Percentiles rank a stretch among this genome's conserved stretches.
These are phyloP conservation scores for Lolium multiflorum DNA, from an alignment of 176 grass and related monocot genomes.

Conservation along the genomic window DNA sequence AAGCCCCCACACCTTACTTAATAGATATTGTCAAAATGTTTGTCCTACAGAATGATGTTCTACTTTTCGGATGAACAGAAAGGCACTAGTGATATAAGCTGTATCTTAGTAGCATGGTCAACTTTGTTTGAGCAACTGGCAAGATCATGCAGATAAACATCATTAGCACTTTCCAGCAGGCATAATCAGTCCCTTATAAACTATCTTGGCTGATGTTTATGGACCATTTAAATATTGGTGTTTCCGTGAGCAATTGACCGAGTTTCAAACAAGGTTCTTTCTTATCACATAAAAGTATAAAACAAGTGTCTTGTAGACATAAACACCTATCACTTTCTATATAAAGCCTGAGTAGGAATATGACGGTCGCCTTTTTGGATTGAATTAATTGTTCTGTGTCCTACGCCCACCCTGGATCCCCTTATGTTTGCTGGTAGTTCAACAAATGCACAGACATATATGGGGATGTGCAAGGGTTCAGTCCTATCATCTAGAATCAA, in stretches of 20 bases:
- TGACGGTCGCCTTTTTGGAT: conserved; percentile 24
- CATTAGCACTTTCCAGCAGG: conserved; percentile 47
- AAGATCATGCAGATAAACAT: conserved; percentile 43
- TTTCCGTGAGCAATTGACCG: neutral
- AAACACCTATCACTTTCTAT: conserved; percentile 51
- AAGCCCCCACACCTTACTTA: neutral
- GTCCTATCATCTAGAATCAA: conserved; percentile 40
- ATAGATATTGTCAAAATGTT: neutral
- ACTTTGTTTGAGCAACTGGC: conserved; percentile 23
- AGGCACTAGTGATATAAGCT: conserved; percentile 16
- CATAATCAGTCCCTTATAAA: conserved; percentile 37
- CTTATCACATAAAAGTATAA: conserved; percentile 12
- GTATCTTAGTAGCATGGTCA: neutral
- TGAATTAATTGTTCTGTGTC: conserved; percentile 45
- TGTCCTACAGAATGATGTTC: conserved; percentile 28
- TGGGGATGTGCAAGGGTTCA: conserved; percentile 32
- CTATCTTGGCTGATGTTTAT: conserved; percentile 23
- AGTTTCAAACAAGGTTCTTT: conserved; percentile 16
- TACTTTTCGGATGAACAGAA: conserved; percentile 25
- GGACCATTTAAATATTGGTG: conserved; percentile 1
- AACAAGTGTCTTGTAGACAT: neutral
- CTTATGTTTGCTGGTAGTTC: conserved; percentile 40
- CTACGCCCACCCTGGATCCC: conserved; percentile 9
- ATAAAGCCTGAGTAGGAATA: conserved; percentile 64
- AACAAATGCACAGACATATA: conserved; percentile 36